Percentiles rank a stretch among this genome's conserved stretches.
These are phyloP conservation scores for Candida stauntonica DNA, from an alignment of 805 yeast genomes.

Conservation along the genomic window DNA sequence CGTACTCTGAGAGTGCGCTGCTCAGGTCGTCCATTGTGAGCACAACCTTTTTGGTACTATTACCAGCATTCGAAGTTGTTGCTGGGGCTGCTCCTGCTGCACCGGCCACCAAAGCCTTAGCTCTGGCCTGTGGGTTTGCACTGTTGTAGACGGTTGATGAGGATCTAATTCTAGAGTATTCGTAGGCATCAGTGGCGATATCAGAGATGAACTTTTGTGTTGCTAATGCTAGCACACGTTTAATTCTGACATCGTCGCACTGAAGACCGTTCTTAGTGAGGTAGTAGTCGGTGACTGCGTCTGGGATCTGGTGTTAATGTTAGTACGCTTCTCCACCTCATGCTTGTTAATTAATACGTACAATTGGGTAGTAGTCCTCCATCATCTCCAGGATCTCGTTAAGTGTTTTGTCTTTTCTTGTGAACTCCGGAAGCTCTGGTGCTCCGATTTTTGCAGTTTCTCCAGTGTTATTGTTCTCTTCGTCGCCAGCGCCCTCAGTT, in stretches of 20 bases:
- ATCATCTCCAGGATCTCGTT: conserved; percentile 81
- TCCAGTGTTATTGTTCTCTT: conserved; percentile 5
- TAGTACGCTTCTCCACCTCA: background rate
- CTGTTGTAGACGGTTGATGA: conserved; percentile 81
- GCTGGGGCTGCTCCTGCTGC: conserved; percentile 39
- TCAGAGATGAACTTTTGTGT: conserved; percentile 94
- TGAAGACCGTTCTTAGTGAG: conserved; percentile 81
- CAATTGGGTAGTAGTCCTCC: conserved; percentile 90
- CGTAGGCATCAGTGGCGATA: conserved; percentile 94
- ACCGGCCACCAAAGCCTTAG: conserved; percentile 70
- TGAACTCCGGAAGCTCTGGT: conserved; percentile 56
- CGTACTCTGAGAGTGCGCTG: conserved; percentile 90
- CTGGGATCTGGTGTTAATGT: conserved; percentile 59
- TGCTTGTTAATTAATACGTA: background rate
- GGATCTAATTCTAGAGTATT: conserved; percentile 89
- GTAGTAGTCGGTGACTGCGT: conserved; percentile 92
- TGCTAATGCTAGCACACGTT: conserved; percentile 80
- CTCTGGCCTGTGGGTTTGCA: conserved; percentile 80
- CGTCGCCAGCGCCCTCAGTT: conserved; percentile 12
- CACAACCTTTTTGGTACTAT: conserved; percentile 71
- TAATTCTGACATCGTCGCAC: conserved; percentile 66
- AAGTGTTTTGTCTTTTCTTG: conserved; percentile 75
- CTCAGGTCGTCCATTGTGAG: conserved; percentile 91
- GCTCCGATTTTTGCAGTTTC: conserved; percentile 16
- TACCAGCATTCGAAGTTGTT: conserved; percentile 30